A percentile compares a stretch with the other conserved stretches of the same genome.
Conservation (phyloP, 2,329 filamentous ascomycete species). For the Microdochium paspali region DNA sequence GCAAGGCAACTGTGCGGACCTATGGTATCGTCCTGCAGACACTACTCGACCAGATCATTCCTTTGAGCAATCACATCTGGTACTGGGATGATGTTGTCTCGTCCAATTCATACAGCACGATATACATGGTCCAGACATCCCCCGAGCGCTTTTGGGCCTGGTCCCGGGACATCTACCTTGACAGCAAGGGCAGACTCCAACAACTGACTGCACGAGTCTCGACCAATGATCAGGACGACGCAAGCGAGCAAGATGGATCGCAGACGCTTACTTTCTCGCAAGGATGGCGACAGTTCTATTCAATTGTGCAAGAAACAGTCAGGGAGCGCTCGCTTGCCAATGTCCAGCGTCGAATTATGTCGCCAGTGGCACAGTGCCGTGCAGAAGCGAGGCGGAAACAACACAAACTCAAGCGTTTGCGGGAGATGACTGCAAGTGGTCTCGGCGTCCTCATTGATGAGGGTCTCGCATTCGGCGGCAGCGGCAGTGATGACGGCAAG, state of each 20-base stretch:
- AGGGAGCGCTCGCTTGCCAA: constrained; percentile 61
- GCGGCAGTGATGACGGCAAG: constrained; percentile 44
- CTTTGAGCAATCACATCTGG: constrained; percentile 78
- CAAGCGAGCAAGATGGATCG: constrained; percentile 14
- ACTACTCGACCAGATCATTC: constrained; percentile 74
- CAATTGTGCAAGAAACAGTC: constrained; percentile 67
- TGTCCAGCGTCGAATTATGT: constrained; percentile 63
- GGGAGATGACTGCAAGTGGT: constrained; percentile 75
- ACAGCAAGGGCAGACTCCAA: constrained; percentile 41
- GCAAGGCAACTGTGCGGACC: constrained; percentile 85
- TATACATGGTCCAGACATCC: constrained; percentile 82
- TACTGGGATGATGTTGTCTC: constrained; percentile 90
- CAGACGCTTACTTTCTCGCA: constrained; percentile 30
- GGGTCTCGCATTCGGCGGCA: constrained; percentile 59
- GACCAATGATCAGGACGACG: constrained; percentile 19
- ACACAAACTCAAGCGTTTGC: constrained; percentile 58
- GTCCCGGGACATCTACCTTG: constrained; percentile 58
- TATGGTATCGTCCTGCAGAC: constrained; percentile 73
- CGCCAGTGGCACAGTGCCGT: constrained; percentile 67
- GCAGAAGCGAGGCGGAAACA: constrained; percentile 70
- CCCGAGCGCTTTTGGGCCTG: constrained; percentile 67
- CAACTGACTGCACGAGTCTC: constrained; percentile 16
- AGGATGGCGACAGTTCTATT: constrained; percentile 66
- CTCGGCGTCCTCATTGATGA: constrained; percentile 84
- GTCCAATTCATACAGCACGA: constrained; percentile 66